Percentiles rank a stretch among this genome's conserved stretches.
phyloP scores from a whole-genome alignment of 345 rosid genomes.

The Syzygium oleosum region DNA sequence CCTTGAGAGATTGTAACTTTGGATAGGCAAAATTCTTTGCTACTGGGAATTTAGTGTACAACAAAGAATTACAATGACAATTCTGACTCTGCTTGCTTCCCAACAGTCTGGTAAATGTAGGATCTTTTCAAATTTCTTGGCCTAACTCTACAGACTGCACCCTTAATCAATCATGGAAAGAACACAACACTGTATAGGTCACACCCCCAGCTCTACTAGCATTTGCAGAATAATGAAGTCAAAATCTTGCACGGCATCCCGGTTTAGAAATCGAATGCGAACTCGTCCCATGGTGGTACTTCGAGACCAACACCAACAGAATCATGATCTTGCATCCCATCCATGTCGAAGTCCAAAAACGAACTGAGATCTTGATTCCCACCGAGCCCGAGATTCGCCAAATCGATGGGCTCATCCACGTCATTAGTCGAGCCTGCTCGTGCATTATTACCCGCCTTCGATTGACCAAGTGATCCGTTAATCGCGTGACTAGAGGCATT shows the following conservation, averaged over 20 bases:
- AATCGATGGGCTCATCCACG: constrained; percentile 40
- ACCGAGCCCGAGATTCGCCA: constrained; percentile 19
- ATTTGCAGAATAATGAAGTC: not conserved
- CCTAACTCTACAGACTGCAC: not conserved
- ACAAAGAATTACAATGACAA: not conserved
- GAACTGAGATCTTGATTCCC: constrained; percentile 48
- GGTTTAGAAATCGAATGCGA: constrained; percentile 10
- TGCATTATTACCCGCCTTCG: not conserved
- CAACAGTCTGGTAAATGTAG: not conserved
- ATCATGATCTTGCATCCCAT: constrained; percentile 68
- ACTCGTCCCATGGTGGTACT: constrained; percentile 88
- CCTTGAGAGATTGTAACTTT: not conserved
- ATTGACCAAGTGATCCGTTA: not conserved
- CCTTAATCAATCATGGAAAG: not conserved
- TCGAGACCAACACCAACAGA: constrained; percentile 69
- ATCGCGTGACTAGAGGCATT: constrained; percentile 2
- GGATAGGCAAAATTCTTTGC: not conserved
- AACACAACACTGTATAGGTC: not conserved
- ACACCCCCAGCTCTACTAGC: not conserved
- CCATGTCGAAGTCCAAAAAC: constrained; percentile 60
- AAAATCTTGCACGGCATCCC: not conserved
- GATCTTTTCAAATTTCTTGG: not conserved
- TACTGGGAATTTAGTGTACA: not conserved
- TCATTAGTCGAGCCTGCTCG: constrained; percentile 19
- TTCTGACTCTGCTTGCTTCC: not conserved